These are phyloP conservation scores for Globisporangium solare DNA, from an alignment of 352 stramenopile species.

Conservation along the genomic window DNA sequence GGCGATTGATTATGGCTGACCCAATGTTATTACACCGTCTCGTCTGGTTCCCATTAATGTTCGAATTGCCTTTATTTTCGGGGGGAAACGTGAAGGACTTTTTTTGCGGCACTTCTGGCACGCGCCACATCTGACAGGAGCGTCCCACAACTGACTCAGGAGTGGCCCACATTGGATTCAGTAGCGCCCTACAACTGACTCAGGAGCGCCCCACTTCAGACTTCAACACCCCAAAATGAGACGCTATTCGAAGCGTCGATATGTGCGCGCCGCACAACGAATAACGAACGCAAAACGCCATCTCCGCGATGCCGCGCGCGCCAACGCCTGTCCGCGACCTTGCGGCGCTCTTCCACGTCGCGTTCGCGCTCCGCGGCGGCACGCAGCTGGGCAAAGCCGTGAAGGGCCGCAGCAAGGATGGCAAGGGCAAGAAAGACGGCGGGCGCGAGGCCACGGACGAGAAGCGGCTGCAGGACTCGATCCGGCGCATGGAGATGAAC, in stretches of 20 bases:
- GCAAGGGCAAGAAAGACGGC: conserved; percentile 63
- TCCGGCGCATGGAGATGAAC: conserved; percentile 81
- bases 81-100: too few species aligned
- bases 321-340: neutral
- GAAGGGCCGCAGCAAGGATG: conserved; percentile 74
- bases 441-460: conserved; percentile 42
- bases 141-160: too few species aligned
- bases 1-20: neutral
- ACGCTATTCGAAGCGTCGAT: too few species aligned
- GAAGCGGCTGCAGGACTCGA: conserved; percentile 64
- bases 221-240: too few species aligned
- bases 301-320: conserved; percentile 2
- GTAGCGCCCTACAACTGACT: too few species aligned
- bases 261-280: too few species aligned
- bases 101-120: too few species aligned
- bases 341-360: conserved; percentile 23
- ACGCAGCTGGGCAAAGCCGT: conserved; percentile 76
- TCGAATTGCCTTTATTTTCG: neutral
- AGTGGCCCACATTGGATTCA: too few species aligned
- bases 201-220: too few species aligned
- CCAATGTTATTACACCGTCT: neutral
- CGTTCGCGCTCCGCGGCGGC: conserved; percentile 49
- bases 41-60: neutral
- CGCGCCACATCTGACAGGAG: too few species aligned
- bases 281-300: too few species aligned